Base-by-base conservation (phyloP, 768 basidiomycete species). In the Phlebiopsis gigantea region DNA sequence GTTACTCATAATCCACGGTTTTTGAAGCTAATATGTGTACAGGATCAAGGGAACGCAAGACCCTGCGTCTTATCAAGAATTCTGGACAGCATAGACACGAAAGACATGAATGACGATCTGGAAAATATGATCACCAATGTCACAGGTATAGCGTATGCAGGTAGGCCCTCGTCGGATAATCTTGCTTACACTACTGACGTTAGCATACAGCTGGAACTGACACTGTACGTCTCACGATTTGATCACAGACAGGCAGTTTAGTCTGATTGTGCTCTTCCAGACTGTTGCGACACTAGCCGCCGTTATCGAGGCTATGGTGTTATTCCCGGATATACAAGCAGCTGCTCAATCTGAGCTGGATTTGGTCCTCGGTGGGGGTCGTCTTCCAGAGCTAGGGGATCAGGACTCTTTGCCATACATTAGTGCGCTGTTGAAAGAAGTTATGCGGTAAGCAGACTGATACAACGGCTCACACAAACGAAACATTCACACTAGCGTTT, bases 81-180 rank as follows among this genome's bases (percentile, higher is more conserved):
- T 47, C 14, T 17, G 1, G n/a, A 29, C 15, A 30, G 17, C 1
- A 29, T 2, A 8, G 4, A 12, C 2, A n/a, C 9, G 10, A 19
- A 48, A 15, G 29, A 29, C 9, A 1, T 14, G 12, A 52, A 57
- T 42, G 31, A 45, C 5, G n/a, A 28, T 3, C 45, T 54, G 9
- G 52, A 49, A 19, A 45, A 61, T 25, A 12, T 53, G 17, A 28
- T 61, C 8, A 56, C 48, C 30, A 45, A 53, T 39, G 56, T 57
- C 8, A 49, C 56, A 26, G 52, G 34, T 10, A 54, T 53, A 14
- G 46, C 57, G 6, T 61, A 47, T 84, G 57, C 61, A 71, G 61
- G 22, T 28, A 26, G 14, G 55, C 9, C n/a, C n/a, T n/a, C n/a
- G n/a, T 14, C 2, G 8, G 34, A 39, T 34, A 34, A 7, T 25